Conservation (phyloP, 1,284 basidiomycete genomes). For the Puccinia coronata region DNA sequence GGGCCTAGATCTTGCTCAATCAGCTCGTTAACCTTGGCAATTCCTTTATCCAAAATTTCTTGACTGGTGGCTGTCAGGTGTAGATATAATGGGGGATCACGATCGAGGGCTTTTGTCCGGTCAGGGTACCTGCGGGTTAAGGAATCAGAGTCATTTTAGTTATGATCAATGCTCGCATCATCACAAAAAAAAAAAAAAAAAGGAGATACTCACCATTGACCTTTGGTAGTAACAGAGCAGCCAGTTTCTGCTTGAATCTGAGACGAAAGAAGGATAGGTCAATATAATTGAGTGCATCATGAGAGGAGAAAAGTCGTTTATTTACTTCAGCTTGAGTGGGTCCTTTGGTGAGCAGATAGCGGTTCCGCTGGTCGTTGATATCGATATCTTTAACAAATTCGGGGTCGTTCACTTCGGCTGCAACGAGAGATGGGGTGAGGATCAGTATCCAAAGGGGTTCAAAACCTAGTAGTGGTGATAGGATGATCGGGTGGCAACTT, state of each 20-base stretch:
- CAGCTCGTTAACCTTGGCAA: constrained; percentile 80
- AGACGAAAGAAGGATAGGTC: not conserved
- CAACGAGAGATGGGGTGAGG: not conserved
- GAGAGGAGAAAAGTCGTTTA: no score
- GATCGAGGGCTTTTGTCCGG: constrained; percentile 79
- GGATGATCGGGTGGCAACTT: not conserved
- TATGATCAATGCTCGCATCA: not conserved
- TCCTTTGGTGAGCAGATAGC: constrained; percentile 92
- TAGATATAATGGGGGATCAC: constrained; percentile 89
- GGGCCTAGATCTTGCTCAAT: constrained; percentile 82
- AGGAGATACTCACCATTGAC: constrained; percentile 69
- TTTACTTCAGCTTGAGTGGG: constrained; percentile 79
- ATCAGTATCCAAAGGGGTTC: not conserved
- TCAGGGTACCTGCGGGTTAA: constrained; percentile 72
- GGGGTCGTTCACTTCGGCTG: constrained; percentile 48
- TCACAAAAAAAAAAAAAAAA: not conserved
- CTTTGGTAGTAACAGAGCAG: constrained; percentile 84
- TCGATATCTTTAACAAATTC: constrained; percentile 90
- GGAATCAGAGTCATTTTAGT: no score
- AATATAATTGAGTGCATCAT: not conserved
- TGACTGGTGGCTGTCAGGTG: constrained; percentile 83
- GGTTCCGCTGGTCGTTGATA: constrained; percentile 94
- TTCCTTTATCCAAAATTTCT: constrained; percentile 76
- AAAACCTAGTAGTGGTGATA: no score
- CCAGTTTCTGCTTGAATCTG: constrained; percentile 81